A percentile compares a stretch with the other conserved stretches of the same genome.
Evolutionary conservation across 108 stramenopile species (phyloP).

Genomic region (Craspedostauros australis): DNA sequence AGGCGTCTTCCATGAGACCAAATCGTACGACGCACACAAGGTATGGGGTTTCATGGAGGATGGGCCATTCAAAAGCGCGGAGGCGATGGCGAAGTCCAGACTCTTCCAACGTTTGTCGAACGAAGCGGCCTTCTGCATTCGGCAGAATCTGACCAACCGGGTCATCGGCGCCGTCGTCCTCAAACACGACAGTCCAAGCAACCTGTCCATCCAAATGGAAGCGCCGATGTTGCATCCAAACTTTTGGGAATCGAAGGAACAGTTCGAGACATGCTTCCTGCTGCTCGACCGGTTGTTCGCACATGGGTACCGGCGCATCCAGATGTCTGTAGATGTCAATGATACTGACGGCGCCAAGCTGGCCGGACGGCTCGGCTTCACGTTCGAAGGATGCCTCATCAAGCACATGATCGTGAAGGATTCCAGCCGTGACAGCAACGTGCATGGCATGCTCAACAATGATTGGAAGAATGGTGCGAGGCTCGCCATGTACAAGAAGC

Average conservation of each 20-base stretch:
- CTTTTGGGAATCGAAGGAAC: conserved; percentile 48
- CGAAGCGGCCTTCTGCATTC: conserved; percentile 72
- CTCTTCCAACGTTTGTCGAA: conserved; percentile 58
- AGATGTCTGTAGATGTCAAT: conserved; percentile 63
- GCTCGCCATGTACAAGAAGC: conserved; percentile 47
- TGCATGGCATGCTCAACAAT: conserved; percentile 82
- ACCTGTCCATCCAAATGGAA: conserved; percentile 68
- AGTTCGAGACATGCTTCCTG: conserved; percentile 73
- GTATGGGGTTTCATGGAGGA: conserved; percentile 78
- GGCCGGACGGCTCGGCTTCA: conserved; percentile 64
- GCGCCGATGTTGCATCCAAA: conserved; percentile 62
- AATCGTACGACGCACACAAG: conserved; percentile 61
- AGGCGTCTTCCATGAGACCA: conserved; percentile 37
- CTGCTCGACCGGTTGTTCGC: conserved; percentile 77
- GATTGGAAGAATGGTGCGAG: conserved; percentile 84
- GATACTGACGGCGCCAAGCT: conserved; percentile 49
- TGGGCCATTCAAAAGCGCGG: conserved; percentile 54
- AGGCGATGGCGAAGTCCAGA: conserved; percentile 39
- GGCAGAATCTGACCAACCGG: conserved; percentile 60
- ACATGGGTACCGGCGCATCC: conserved; percentile 73
- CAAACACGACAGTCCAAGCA: conserved; percentile 61
- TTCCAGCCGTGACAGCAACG: conserved; percentile 63
- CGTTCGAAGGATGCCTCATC: conserved; percentile 53
- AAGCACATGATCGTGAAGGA: conserved; percentile 80
- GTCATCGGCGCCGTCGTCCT: conserved; percentile 58